Percentiles rank a stretch among this genome's conserved stretches.
Evolutionary conservation across 768 basidiomycete species (phyloP).

Genomic region (Mycena vulgaris): DNA sequence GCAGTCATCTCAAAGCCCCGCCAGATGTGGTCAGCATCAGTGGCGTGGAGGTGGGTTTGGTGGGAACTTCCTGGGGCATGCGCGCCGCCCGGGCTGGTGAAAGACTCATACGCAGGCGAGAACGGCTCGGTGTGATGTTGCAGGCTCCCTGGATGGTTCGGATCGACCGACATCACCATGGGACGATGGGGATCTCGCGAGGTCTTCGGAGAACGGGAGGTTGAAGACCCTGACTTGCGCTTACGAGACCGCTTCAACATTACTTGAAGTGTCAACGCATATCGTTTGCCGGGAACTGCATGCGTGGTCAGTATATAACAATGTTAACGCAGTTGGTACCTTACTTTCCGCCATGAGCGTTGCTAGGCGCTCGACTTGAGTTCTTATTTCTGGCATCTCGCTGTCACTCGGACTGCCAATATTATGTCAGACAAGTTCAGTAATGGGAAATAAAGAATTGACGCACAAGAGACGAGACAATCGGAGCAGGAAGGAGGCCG

Average conservation of each 20-base stretch:
- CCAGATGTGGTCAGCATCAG: slow-evolving; percentile 80
- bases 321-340: slow-evolving; percentile 40
- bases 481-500: slow-evolving; percentile 91
- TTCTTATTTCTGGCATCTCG: slow-evolving; percentile 79
- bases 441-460: neutral
- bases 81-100: slow-evolving; percentile 51
- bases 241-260: slow-evolving; percentile 88
- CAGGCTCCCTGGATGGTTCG: slow-evolving; percentile 47
- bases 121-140: slow-evolving; percentile 65
- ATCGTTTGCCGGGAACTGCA: slow-evolving; percentile 92
- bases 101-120: slow-evolving; percentile 70
- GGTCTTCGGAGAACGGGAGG: slow-evolving; percentile 74
- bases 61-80: slow-evolving; percentile 43
- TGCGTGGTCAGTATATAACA: neutral
- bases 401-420: slow-evolving; percentile 83
- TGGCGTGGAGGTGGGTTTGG: slow-evolving; percentile 45
- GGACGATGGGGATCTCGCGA: slow-evolving; percentile 69
- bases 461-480: slow-evolving; percentile 90
- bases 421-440: slow-evolving; percentile 5
- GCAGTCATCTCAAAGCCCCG: slow-evolving; percentile 81
- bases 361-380: slow-evolving; percentile 84
- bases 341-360: slow-evolving; percentile 84
- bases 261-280: slow-evolving; percentile 89
- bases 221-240: slow-evolving; percentile 65
- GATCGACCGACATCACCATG: slow-evolving; percentile 63